phyloP scores from a whole-genome alignment of 768 basidiomycete genomes.

The Amanita muscaria region DNA sequence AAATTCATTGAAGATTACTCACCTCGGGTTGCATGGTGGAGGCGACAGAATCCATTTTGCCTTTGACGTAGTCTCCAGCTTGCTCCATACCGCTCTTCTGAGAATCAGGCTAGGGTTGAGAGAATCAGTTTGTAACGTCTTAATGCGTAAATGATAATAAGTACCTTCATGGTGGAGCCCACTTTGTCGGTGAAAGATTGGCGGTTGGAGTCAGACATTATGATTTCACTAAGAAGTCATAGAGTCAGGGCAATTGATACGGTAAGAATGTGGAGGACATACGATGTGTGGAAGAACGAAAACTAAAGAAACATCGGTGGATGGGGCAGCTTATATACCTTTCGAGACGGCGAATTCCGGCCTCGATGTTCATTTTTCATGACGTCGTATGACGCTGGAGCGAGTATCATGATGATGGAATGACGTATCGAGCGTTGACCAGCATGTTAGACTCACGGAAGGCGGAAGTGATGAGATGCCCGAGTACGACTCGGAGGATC shows the following conservation, averaged over 20 bases:
- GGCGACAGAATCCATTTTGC: conserved; percentile 36
- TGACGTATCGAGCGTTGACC: no score
- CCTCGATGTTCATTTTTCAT: not conserved
- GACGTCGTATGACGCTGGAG: conserved; percentile 5
- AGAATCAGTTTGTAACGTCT: not conserved
- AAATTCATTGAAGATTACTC: conserved; percentile 6
- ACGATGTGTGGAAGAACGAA: not conserved
- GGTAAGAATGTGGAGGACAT: not conserved
- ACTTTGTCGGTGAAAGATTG: conserved; percentile 56
- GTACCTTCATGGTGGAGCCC: conserved; percentile 41
- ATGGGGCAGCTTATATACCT: not conserved
- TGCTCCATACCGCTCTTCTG: conserved; percentile 50
- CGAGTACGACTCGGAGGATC: no score
- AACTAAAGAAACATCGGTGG: not conserved
- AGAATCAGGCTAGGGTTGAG: conserved; percentile 45
- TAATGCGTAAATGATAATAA: not conserved
- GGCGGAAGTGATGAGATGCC: no score
- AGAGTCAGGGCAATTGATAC: not conserved
- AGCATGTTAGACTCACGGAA: no score
- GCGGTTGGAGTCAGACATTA: conserved; percentile 49
- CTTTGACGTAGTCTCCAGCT: conserved; percentile 38
- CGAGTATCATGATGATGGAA: not conserved
- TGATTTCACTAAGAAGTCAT: conserved; percentile 8
- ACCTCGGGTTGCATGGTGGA: conserved; percentile 45
- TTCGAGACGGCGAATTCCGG: no score